Evolutionary conservation across 2,329 filamentous ascomycete species (phyloP).

Genomic region (Colletotrichum spaethianum): DNA sequence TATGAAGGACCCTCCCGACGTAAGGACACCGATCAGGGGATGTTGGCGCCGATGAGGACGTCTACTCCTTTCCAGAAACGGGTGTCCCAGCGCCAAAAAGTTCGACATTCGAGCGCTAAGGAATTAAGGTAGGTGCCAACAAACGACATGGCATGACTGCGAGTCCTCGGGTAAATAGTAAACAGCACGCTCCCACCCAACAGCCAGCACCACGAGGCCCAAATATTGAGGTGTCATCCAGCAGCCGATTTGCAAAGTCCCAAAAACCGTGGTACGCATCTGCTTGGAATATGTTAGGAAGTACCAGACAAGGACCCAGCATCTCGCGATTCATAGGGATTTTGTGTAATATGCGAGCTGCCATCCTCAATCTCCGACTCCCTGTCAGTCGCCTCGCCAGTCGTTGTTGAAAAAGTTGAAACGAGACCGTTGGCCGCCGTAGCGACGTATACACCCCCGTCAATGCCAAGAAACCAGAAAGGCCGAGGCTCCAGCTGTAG

Average conservation of each 20-base stretch:
- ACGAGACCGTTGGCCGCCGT: background rate
- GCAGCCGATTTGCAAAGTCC: background rate
- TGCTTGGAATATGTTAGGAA: background rate
- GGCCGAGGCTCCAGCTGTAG: background rate
- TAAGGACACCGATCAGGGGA: slow-evolving; percentile 9
- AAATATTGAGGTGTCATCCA: background rate
- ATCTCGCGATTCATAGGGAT: background rate
- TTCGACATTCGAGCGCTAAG: background rate
- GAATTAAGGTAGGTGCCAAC: background rate
- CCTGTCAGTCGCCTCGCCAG: background rate
- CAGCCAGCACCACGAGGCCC: background rate
- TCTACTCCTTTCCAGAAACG: background rate
- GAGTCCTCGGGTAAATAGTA: too few relatives aligned
- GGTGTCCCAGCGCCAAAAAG: background rate
- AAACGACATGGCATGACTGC: background rate
- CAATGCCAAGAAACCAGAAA: background rate
- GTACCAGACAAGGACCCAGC: background rate
- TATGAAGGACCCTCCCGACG: slow-evolving; percentile 15
- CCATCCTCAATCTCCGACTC: slow-evolving; percentile 14
- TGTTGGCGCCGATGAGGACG: slow-evolving; percentile 19
- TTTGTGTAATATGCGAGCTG: slow-evolving; percentile 3
- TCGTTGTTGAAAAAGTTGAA: background rate
- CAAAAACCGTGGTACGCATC: background rate
- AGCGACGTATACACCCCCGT: background rate
- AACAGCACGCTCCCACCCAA: background rate